Conservation (phyloP, 2,329 filamentous ascomycete genomes). For the Triangularia setosa region DNA sequence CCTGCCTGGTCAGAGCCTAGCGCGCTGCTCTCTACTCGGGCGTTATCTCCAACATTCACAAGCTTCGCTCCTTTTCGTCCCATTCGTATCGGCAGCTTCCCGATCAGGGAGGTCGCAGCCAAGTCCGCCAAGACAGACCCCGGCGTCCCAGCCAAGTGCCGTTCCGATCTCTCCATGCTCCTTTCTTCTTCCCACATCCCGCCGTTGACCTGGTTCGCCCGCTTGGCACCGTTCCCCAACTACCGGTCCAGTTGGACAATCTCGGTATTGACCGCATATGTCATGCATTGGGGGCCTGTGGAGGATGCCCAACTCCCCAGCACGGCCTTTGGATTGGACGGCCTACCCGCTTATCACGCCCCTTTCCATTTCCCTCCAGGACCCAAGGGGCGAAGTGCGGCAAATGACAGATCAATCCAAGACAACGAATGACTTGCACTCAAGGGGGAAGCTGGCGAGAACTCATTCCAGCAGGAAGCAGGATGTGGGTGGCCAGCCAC, state of each 20-base stretch:
- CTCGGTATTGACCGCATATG: constrained; percentile 2
- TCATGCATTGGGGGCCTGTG: constrained; percentile 1
- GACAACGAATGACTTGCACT: not conserved
- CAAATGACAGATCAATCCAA: not conserved
- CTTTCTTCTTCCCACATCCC: not conserved
- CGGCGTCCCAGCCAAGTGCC: constrained; percentile 9
- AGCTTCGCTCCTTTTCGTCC: not conserved
- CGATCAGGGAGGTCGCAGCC: constrained; percentile 22
- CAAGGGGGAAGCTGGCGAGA: not conserved
- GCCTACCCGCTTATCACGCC: not conserved
- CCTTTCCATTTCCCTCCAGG: not conserved
- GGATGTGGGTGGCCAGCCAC: not conserved
- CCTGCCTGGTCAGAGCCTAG: not conserved
- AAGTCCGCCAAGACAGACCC: constrained; percentile 5
- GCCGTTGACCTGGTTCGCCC: not conserved
- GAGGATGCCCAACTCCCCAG: not conserved
- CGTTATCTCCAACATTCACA: not conserved
- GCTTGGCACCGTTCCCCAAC: not conserved
- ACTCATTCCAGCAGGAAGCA: not conserved
- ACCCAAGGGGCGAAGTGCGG: not conserved
- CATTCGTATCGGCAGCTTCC: constrained; percentile 19
- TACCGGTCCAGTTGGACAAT: not conserved
- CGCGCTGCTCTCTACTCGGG: not conserved
- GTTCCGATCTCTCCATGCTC: not conserved
- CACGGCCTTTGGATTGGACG: not conserved